Evolutionary conservation across 495 filamentous ascomycete species (phyloP).

Genomic region (Hyaloscypha finlandica): DNA sequence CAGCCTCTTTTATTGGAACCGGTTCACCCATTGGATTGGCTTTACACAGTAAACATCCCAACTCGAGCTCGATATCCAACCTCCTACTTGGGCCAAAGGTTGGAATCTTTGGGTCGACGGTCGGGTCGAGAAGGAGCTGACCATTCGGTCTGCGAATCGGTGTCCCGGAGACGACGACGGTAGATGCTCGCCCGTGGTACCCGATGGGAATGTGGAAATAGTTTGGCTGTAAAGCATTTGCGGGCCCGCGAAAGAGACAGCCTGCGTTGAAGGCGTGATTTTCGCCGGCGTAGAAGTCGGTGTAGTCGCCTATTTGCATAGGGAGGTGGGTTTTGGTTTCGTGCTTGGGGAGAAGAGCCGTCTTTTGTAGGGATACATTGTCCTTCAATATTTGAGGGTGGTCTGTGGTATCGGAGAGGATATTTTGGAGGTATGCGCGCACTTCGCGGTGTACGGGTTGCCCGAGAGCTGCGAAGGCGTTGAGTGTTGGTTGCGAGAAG

Average conservation of each 20-base stretch:
- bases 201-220: conserved; percentile 89
- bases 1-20: conserved; percentile 65
- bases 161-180: conserved; percentile 76
- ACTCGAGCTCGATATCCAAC: conserved; percentile 86
- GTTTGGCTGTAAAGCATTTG: conserved; percentile 83
- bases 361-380: conserved; percentile 53
- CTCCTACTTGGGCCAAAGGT: conserved; percentile 62
- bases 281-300: conserved; percentile 93
- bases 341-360: conserved; percentile 52
- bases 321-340: conserved; percentile 75
- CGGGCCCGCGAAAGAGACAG: conserved; percentile 76
- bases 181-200: conserved; percentile 83
- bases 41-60: conserved; percentile 78
- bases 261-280: conserved; percentile 82
- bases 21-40: conserved; percentile 66
- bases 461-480: conserved; percentile 80
- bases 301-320: conserved; percentile 91
- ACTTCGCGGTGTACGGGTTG: conserved; percentile 70
- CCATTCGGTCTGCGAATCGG: conserved; percentile 76
- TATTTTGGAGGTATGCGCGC: conserved; percentile 69
- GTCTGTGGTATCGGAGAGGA: conserved; percentile 59
- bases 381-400: conserved; percentile 60
- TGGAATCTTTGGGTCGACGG: conserved; percentile 60
- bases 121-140: conserved; percentile 71
- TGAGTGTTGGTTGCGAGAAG: conserved; percentile 72